Evolutionary conservation across 1,284 basidiomycete genomes (phyloP), one percentile per base, ranked within the genome.

Genomic region (Pisolithus thermaeus): DNA sequence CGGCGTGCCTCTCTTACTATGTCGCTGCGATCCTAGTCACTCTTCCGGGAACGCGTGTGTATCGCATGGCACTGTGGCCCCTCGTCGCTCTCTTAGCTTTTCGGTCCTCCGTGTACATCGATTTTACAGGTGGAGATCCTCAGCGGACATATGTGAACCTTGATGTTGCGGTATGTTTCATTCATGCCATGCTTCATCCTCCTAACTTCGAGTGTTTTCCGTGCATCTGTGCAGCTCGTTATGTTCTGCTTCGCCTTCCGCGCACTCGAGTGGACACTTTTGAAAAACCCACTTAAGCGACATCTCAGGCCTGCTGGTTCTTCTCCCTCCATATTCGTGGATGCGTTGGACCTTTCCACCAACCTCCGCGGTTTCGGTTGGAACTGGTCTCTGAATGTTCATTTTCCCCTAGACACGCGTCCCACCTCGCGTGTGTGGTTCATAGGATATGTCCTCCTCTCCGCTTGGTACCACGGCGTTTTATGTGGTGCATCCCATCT

Each of bases 321-420:
- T 4, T 18, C 40, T 14, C 30, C 35, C 20, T 55, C 61, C 1
- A 46, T 32, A 1, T 51, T 67, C 12, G 48, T 66, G 32, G 75
- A 84, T 56, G 72, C 74, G 0, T 57, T 74, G 7, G 78, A 82
- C 49, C 69, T 84, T 14, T 57, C 57, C 8, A 65, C 62, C 52
- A 77, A 73, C 54, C 53, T 77, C 11, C 77, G 81, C 11, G 81
- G 80, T 3, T 57, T 70, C 39, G 79, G 76, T 20, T 84, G 82
- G 82, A 44, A 59, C 9, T 61, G 59, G 61, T 52, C 59, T 4
- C 58, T 61, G 25, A 68, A 71, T 36, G 61, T 77, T 4, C 65
- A 72, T 44, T 41, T 79, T 38, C 73, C 78, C 1, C 56, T 52
- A 12, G 74, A 78, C 58, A 72, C 67, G 7, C 71, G 76, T 16